A percentile compares a stretch with the other conserved stretches of the same genome.
Evolutionary conservation across 192 early-diverging fungal species (phyloP).

Genomic region (Coemansia umbellata): DNA sequence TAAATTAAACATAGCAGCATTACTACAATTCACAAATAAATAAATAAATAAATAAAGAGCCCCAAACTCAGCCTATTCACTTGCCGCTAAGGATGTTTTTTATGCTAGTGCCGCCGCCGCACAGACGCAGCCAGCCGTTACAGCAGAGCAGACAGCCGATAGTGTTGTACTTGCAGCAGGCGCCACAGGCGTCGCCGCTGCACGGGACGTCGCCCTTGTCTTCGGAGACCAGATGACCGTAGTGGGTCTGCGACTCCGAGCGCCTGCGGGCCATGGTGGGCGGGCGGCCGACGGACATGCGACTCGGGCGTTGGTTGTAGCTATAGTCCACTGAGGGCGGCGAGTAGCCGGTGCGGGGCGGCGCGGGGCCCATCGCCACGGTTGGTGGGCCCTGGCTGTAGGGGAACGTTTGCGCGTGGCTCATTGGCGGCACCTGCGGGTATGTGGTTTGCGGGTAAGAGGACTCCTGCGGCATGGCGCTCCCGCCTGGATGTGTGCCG

Average conservation of each 20-base stretch:
- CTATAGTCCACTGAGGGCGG: conserved; percentile 9
- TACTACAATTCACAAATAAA: no score
- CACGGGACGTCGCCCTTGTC: conserved; percentile 18
- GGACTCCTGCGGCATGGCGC: neutral
- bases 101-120: conserved; percentile 41
- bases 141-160: conserved; percentile 41
- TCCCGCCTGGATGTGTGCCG: neutral
- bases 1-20: no score
- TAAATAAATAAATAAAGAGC: no score
- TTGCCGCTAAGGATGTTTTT: conserved; percentile 30
- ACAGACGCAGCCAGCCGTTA: conserved; percentile 43
- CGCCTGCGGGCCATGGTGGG: conserved; percentile 2
- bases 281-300: conserved; percentile 4
- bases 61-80: neutral
- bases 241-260: conserved; percentile 17
- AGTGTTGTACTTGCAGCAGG: conserved; percentile 48
- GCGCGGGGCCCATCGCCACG: neutral
- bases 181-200: conserved; percentile 36
- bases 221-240: conserved; percentile 42
- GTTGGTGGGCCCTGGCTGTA: neutral
- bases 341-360: conserved; percentile 9
- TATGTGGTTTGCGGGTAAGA: conserved; percentile 3
- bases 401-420: conserved; percentile 1
- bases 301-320: conserved; percentile 7
- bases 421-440: conserved; percentile 6